phyloP scores from a whole-genome alignment of 306 rosid species.

The Vigna unguiculata region DNA sequence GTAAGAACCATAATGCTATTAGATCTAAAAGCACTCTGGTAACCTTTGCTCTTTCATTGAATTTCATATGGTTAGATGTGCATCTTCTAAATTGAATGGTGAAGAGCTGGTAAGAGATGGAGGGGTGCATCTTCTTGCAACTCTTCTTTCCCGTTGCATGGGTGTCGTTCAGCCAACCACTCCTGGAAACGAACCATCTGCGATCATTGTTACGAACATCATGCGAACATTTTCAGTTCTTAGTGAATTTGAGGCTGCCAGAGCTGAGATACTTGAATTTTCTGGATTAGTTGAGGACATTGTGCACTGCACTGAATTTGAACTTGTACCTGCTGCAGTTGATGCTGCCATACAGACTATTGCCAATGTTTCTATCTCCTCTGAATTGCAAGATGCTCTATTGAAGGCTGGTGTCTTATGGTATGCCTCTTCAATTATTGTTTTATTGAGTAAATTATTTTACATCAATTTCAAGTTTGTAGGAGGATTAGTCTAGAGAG shows the following conservation, averaged over 20 bases:
- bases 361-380: conserved; percentile 88
- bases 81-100: conserved; percentile 92
- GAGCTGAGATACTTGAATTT: conserved; percentile 84
- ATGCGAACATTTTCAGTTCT: conserved; percentile 90
- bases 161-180: conserved; percentile 94
- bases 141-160: conserved; percentile 98
- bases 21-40: conserved; percentile 32
- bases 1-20: conserved; percentile 10
- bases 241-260: conserved; percentile 90
- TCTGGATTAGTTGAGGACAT: conserved; percentile 90
- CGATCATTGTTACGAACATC: conserved; percentile 87
- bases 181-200: conserved; percentile 88
- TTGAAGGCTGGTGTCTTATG: conserved; percentile 93
- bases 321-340: conserved; percentile 84
- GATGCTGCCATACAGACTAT: conserved; percentile 92
- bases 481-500: conserved; percentile 22
- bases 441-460: conserved; percentile 16
- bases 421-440: conserved; percentile 53
- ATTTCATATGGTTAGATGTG: conserved; percentile 68
- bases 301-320: conserved; percentile 97
- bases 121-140: conserved; percentile 91
- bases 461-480: conserved; percentile 26
- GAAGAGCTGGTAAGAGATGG: conserved; percentile 99
- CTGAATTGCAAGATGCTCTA: conserved; percentile 87
- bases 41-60: conserved; percentile 34